Percentiles rank a stretch among this genome's conserved stretches.
These are phyloP conservation scores for Mycena epipterygia DNA, from an alignment of 768 basidiomycete species.

Conservation along the genomic window DNA sequence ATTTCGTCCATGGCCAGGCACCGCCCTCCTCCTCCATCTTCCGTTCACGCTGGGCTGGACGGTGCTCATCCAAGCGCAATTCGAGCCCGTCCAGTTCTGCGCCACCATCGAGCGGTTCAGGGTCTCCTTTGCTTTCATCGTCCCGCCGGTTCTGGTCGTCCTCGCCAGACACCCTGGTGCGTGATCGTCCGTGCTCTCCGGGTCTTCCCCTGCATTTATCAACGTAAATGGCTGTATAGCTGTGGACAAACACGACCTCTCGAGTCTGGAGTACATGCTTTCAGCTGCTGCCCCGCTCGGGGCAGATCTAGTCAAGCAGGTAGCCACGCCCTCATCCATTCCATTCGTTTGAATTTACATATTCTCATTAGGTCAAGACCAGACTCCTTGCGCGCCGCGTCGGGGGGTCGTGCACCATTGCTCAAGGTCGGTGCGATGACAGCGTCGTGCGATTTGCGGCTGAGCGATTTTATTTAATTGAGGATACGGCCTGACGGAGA, in stretches of 20 bases:
- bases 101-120: slow-evolving; percentile 61
- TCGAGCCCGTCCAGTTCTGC: slow-evolving; percentile 65
- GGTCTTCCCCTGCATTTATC: background rate
- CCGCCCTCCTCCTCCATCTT: slow-evolving; percentile 71
- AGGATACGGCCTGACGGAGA: slow-evolving; percentile 77
- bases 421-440: no score
- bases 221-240: slow-evolving; percentile 39
- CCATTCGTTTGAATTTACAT: background rate
- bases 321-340: no score
- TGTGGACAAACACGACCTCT: slow-evolving; percentile 61
- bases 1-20: slow-evolving; percentile 52
- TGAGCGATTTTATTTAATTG: background rate
- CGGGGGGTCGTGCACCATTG: no score
- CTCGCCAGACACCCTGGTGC: slow-evolving; percentile 74
- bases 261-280: slow-evolving; percentile 47
- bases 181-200: slow-evolving; percentile 37
- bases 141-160: slow-evolving; percentile 71
- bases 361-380: slow-evolving; percentile 48
- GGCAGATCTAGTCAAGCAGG: background rate
- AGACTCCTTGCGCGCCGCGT: slow-evolving; percentile 49
- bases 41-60: slow-evolving; percentile 65
- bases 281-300: background rate
- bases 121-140: slow-evolving; percentile 57
- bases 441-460: no score
- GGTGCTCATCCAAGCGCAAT: slow-evolving; percentile 62